Evolutionary conservation across 805 yeast genomes (phyloP).

Genomic region (Scheffersomyces lignosus): DNA sequence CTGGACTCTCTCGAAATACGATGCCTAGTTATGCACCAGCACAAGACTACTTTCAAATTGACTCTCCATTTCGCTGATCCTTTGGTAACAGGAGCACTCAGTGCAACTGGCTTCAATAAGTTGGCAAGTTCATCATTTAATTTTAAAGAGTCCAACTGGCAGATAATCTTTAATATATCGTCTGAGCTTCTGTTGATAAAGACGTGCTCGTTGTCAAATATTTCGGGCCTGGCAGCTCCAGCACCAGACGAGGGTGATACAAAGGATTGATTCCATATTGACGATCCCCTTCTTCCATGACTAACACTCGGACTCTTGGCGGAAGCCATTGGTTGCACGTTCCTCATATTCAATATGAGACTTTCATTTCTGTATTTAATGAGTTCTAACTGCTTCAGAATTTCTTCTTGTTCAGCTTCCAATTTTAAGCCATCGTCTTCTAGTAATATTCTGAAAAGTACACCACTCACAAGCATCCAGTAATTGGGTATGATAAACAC

Average conservation of each 20-base stretch:
- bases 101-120: slow-evolving; percentile 21
- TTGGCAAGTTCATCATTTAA: slow-evolving; percentile 29
- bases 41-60: slow-evolving; percentile 33
- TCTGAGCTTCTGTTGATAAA: slow-evolving; percentile 21
- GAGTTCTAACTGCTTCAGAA: slow-evolving; percentile 53
- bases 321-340: slow-evolving; percentile 8
- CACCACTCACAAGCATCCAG: slow-evolving; percentile 57
- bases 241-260: not conserved
- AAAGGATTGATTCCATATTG: not conserved
- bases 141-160: slow-evolving; percentile 35
- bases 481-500: slow-evolving; percentile 62
- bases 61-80: slow-evolving; percentile 26
- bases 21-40: slow-evolving; percentile 42
- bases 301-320: not conserved
- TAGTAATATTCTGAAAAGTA: slow-evolving; percentile 41
- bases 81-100: slow-evolving; percentile 2
- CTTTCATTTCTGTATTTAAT: slow-evolving; percentile 72
- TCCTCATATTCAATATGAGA: slow-evolving; percentile 51
- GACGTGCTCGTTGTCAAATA: slow-evolving; percentile 12
- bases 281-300: not conserved
- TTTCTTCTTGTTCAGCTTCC: slow-evolving; percentile 26
- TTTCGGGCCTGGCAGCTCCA: not conserved
- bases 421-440: slow-evolving; percentile 12
- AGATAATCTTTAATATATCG: slow-evolving; percentile 34
- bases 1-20: slow-evolving; percentile 31